Conservation (phyloP, 208 protist genomes). For the Leishmania gerbilli region DNA sequence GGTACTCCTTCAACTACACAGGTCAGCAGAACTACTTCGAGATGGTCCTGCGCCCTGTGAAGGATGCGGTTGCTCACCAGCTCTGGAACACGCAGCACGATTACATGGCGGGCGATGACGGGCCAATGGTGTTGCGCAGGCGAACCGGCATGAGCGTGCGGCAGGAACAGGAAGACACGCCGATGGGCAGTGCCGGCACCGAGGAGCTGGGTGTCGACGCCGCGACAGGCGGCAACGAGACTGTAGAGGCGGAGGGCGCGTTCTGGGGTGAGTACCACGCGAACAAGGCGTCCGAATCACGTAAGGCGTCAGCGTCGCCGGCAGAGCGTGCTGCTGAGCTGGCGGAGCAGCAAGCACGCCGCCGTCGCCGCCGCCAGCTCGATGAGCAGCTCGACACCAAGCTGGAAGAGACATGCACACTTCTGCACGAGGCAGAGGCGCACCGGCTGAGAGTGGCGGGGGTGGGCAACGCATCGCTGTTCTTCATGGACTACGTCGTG, state of each 20-base stretch:
- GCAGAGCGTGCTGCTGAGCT: neutral
- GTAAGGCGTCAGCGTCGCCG: neutral
- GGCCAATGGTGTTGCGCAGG: constrained; percentile 23
- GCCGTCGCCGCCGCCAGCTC: constrained; percentile 11
- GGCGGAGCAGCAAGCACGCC: neutral
- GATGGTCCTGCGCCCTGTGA: constrained; percentile 40
- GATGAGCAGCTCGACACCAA: constrained; percentile 30
- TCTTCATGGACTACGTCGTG: constrained; percentile 54
- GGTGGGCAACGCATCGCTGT: constrained; percentile 51
- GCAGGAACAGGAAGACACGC: neutral
- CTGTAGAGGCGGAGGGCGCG: neutral
- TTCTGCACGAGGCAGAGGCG: constrained; percentile 22
- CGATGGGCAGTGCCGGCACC: neutral
- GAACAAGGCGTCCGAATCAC: neutral
- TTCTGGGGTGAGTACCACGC: neutral
- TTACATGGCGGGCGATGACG: constrained; percentile 14
- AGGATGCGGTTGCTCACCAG: constrained; percentile 42
- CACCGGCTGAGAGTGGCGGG: constrained; percentile 27
- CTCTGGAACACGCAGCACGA: constrained; percentile 41
- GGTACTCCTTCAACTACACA: constrained; percentile 73
- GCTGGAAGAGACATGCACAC: constrained; percentile 20
- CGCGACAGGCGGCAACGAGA: neutral
- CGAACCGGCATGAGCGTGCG: constrained; percentile 6
- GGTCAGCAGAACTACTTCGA: constrained; percentile 59
- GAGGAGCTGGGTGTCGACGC: neutral